Conservation (phyloP, 257 asterid genomes). For the Coffea canephora region DNA sequence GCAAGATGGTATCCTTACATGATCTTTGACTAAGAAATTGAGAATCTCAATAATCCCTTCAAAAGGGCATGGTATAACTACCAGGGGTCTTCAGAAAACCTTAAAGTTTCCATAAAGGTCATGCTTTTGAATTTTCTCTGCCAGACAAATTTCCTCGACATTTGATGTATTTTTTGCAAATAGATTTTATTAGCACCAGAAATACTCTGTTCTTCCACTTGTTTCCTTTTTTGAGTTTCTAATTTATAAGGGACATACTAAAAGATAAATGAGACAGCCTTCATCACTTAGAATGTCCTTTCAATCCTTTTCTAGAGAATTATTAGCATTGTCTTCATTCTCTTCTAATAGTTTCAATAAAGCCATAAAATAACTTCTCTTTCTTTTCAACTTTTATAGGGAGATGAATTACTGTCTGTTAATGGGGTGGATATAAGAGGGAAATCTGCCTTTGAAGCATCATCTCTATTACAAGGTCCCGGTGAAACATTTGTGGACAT, state of each 20-base stretch:
- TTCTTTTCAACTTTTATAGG: constrained; percentile 43
- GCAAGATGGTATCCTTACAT: not conserved
- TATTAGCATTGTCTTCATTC: not conserved
- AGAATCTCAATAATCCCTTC: not conserved
- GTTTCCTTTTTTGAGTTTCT: not conserved
- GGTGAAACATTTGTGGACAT: constrained; percentile 76
- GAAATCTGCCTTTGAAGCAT: constrained; percentile 91
- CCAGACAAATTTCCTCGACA: not conserved
- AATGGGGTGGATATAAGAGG: constrained; percentile 85
- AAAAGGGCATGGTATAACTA: not conserved
- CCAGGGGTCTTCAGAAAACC: not conserved
- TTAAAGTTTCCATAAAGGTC: not conserved
- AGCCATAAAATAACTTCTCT: constrained; percentile 12
- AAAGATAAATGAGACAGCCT: not conserved
- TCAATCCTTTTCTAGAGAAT: not conserved
- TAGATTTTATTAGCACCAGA: not conserved
- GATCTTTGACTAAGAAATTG: not conserved
- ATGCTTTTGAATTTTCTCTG: not conserved
- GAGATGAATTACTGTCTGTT: constrained; percentile 80
- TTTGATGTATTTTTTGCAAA: not conserved
- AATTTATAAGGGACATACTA: not conserved
- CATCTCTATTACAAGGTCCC: constrained; percentile 88
- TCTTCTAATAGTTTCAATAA: constrained; percentile 9
- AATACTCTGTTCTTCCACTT: not conserved
- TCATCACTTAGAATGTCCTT: not conserved